Evolutionary conservation across 441 rosid genomes (phyloP).

Genomic region (Aleurites moluccanus): DNA sequence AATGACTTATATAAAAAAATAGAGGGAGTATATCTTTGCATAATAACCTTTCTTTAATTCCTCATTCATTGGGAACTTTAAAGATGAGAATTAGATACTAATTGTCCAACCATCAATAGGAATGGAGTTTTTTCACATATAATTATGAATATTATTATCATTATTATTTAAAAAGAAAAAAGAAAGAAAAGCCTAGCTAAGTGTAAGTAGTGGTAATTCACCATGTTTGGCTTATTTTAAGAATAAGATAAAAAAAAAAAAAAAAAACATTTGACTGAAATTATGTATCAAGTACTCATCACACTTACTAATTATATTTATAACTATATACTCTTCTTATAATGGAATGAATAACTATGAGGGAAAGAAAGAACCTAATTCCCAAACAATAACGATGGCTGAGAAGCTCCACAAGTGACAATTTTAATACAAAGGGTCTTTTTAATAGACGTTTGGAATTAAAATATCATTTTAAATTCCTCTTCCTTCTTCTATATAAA

Average conservation of each 20-base stretch:
- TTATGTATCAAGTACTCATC: not conserved
- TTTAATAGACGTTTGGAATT: conserved; percentile 8
- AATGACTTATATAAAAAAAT: too few relatives aligned
- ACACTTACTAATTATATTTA: not conserved
- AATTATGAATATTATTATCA: not conserved
- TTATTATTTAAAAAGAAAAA: too few relatives aligned
- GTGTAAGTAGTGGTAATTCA: not conserved
- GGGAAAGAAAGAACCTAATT: conserved; percentile 40
- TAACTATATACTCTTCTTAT: not conserved
- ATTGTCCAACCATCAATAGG: conserved; percentile 26
- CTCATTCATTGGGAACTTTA: conserved; percentile 29
- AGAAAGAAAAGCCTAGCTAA: too few relatives aligned
- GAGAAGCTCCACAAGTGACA: conserved; percentile 33
- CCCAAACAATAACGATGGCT: conserved; percentile 38
- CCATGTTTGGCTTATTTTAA: conserved; percentile 14
- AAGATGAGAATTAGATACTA: conserved; percentile 38
- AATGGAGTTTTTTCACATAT: conserved; percentile 1
- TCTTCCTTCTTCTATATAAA: conserved; percentile 34
- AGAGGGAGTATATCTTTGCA: conserved; percentile 5
- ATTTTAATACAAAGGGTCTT: conserved; percentile 30
- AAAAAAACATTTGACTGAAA: conserved; percentile 20
- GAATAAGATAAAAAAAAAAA: not conserved
- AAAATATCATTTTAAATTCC: conserved; percentile 13
- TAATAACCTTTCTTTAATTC: conserved; percentile 30
- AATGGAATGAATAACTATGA: conserved; percentile 12